Evolutionary conservation across 2,329 filamentous ascomycete species (phyloP).

Genomic region (Aspergillus arachidicola): DNA sequence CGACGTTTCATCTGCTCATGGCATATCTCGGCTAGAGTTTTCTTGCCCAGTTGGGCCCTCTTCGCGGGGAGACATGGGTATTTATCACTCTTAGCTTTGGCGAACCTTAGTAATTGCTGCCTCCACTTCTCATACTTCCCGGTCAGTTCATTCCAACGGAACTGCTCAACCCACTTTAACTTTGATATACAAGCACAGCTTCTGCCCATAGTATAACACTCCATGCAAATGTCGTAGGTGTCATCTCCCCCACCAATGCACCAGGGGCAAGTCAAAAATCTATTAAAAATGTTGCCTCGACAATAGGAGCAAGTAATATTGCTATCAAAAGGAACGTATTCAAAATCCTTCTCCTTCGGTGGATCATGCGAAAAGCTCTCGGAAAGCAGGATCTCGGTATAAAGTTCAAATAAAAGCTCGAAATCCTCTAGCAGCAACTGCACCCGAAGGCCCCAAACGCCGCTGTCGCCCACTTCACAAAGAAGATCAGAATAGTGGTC

Average conservation of each 20-base stretch:
- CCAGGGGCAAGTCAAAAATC: constrained; percentile 87
- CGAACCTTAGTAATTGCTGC: constrained; percentile 72
- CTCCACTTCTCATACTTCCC: constrained; percentile 83
- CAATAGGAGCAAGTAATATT: constrained; percentile 96
- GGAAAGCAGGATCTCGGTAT: constrained; percentile 75
- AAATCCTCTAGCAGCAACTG: constrained; percentile 82
- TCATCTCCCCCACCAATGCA: constrained; percentile 80
- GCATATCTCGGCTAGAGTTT: constrained; percentile 87
- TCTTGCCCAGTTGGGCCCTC: constrained; percentile 67
- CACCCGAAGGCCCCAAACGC: constrained; percentile 53
- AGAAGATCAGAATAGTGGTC: constrained; percentile 70
- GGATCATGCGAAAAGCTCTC: constrained; percentile 76
- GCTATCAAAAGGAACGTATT: constrained; percentile 81
- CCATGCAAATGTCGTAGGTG: constrained; percentile 95
- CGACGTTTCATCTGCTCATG: constrained; percentile 80
- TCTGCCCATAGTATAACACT: constrained; percentile 96
- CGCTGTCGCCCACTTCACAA: constrained; percentile 58
- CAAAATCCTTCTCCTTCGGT: constrained; percentile 67
- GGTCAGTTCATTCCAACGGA: constrained; percentile 77
- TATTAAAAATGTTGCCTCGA: constrained; percentile 93
- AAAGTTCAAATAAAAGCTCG: constrained; percentile 75
- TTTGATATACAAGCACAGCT: constrained; percentile 87
- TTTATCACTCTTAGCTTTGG: constrained; percentile 66
- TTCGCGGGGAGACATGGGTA: constrained; percentile 67
- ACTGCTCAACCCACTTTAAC: constrained; percentile 90